Conservation (phyloP, 805 yeast genomes). For the Candida ovalis region DNA sequence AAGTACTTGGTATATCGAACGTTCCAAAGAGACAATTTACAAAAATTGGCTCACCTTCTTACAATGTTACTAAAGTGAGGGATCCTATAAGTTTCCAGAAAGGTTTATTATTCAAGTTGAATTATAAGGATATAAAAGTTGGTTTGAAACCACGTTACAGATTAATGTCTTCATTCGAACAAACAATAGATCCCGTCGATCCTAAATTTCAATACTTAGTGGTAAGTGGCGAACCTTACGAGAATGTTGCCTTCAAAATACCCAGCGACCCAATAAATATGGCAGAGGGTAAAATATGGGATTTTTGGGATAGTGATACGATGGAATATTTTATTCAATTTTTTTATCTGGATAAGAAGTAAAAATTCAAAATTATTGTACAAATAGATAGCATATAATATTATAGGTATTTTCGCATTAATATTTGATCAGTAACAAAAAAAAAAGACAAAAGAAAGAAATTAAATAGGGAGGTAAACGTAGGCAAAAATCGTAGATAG, state of each 20-base stretch:
- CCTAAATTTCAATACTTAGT: constrained; percentile 65
- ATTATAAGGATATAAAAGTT: constrained; percentile 44
- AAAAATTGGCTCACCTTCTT: constrained; percentile 73
- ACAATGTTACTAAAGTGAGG: constrained; percentile 62
- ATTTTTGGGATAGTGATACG: constrained; percentile 69
- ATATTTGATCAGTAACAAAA: neutral
- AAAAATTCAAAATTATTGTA: neutral
- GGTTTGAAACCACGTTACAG: constrained; percentile 61
- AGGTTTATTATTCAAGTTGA: constrained; percentile 65
- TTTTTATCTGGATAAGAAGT: constrained; percentile 37
- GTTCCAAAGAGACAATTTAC: constrained; percentile 45
- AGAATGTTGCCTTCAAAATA: constrained; percentile 70
- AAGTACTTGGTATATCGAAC: constrained; percentile 28
- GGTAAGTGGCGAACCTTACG: constrained; percentile 87
- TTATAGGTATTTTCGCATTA: neutral
- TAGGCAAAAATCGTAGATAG: neutral
- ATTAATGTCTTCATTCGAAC: constrained; percentile 76
- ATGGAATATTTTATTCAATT: constrained; percentile 70
- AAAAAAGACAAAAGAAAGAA: neutral
- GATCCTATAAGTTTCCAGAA: constrained; percentile 52
- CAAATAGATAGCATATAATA: neutral
- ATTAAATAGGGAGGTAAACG: too few relatives aligned
- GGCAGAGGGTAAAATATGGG: constrained; percentile 49
- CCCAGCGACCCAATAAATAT: constrained; percentile 55
- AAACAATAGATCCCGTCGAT: constrained; percentile 41